Base-by-base conservation (phyloP, 2,329 filamentous ascomycete species). In the Paramyrothecium sp. region DNA sequence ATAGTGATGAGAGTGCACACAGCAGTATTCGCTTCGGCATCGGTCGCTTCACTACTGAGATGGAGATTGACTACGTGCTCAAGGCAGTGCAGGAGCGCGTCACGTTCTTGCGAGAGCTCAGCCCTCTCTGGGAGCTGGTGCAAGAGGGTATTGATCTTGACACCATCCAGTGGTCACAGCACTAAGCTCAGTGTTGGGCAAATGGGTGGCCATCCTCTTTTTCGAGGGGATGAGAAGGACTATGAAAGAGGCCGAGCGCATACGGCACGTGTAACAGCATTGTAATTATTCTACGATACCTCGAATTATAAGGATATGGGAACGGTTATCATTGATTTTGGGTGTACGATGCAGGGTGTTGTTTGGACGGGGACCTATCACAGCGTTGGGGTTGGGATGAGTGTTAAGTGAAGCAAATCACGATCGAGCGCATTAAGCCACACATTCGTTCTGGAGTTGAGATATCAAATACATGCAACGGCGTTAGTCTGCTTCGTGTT, bases 11-110 rank as follows among this genome's bases (percentile, higher is more conserved):
- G 78, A 97, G 90, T 66, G 95, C 95, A 10, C 95, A 99, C 78
- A 97, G 92, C 76, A 97, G 92, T 79, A 99, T 99, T 67, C 87
- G 95, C 56, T 99, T 99, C 65, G 95, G 95, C 51, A 98, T 99
- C 69, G 95, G 95, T 30, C 89, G 95, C 8, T 99, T 98, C 77
- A 99, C 95, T 3, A 97, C 95, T 0, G 92, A 97, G 68, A 83
- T 81, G 26, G 95, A 99, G 80, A 96, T 99, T 60, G 94, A 99
- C 73, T 99, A 99, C 69, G 95, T 99, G 12, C 81, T 99, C 57
- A 95, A 97, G 78, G 94, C 95, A 0, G 95, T 99, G 1, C 85
- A 85, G 73, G 91, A 96, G 71, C 86, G 95, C 54, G 95, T 99
- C 48, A 89, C 87, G 17, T 98, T 98, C 81, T 80, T 99, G 68